Base-by-base conservation (phyloP, 257 asterid genomes). In the Schizonepeta tenuifolia region DNA sequence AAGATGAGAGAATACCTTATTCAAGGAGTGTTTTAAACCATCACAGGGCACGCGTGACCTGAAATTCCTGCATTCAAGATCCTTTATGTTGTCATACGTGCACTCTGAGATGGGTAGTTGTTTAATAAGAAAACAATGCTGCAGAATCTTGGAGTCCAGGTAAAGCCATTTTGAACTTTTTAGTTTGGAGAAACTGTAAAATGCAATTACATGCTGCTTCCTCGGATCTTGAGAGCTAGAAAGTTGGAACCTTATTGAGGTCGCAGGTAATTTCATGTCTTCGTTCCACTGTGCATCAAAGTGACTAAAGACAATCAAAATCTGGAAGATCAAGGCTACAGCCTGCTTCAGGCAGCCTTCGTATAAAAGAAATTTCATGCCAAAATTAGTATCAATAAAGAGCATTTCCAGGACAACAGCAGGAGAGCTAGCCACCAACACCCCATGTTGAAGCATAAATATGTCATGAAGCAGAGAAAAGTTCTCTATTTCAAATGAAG, bases 281-380 rank as follows among this genome's bases (percentile, higher is more conserved):
- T 67, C 78, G 46, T 77, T 84, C 84, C 74, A 71, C 33, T 79
- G 84, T 66, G 80, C 90, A 64, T 77, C 79, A 58, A 84, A 83
- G 71, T 82, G 84, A 86, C 77, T 70, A 72, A 92, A 90, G 64
- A 81, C 87, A 43, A 79, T 75, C 80, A 90, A 84, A 73, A 92
- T 84, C 60, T 77, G 70, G 79, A 90, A 83, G 77, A 92, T 76
- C 68, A 88, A 81, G 75, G 84, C 78, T 70, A 92, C 72, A 67
- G 94, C 96, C 70, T 81, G 88, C 78, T 82, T 83, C 85, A 95
- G 75, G 86, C 86, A 80, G 53, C 98, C 93, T 76, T 90, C 98
- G 68, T 82, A 84, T 74, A 83, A 77, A 63, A 90, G 81, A 75
- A 79, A 81, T 78, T 89, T 90, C 89, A 92, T 81, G 75, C 99